A percentile compares a stretch with the other conserved stretches of the same genome.
Evolutionary conservation across 2,329 filamentous ascomycete species (phyloP).

Genomic region (Lecanosticta acicola): DNA sequence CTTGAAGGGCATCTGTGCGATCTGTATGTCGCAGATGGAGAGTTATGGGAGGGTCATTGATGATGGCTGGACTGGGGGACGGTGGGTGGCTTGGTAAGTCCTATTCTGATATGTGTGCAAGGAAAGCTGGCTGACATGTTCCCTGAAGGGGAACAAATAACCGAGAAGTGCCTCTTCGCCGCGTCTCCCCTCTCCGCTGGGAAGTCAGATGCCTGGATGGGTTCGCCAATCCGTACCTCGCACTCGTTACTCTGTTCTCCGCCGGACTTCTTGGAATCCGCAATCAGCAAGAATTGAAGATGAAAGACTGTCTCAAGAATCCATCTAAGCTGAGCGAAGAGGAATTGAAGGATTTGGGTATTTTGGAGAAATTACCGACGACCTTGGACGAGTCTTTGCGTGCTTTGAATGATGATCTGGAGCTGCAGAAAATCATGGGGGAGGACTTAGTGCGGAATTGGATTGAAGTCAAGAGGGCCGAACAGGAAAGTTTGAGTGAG

Average conservation of each 20-base stretch:
- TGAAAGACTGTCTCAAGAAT: conserved; percentile 52
- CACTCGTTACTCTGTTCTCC: conserved; percentile 55
- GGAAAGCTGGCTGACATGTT: not conserved
- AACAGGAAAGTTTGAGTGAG: conserved; percentile 46
- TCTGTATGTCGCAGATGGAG: conserved; percentile 59
- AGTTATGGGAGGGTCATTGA: conserved; percentile 66
- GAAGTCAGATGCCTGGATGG: conserved; percentile 76
- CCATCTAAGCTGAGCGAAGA: conserved; percentile 47
- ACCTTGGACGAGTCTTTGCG: conserved; percentile 52
- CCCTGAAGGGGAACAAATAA: conserved; percentile 71
- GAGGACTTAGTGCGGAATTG: conserved; percentile 11
- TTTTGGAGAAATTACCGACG: conserved; percentile 51
- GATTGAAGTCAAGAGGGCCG: conserved; percentile 51
- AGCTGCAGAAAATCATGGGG: not conserved
- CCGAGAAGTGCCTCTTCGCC: conserved; percentile 66
- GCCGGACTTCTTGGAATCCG: conserved; percentile 55
- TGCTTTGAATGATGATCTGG: conserved; percentile 37
- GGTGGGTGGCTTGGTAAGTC: conserved; percentile 58
- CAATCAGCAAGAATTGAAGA: conserved; percentile 40
- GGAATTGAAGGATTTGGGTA: conserved; percentile 49
- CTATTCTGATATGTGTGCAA: not conserved
- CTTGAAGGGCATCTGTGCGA: conserved; percentile 60
- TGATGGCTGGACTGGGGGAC: conserved; percentile 70
- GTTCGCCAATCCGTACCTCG: conserved; percentile 71
- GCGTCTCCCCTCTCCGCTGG: conserved; percentile 48